Percentiles rank a stretch among this genome's conserved stretches.
These are phyloP conservation scores for Neonectria neomacrospora DNA, from an alignment of 2,329 filamentous ascomycete species.

Conservation along the genomic window DNA sequence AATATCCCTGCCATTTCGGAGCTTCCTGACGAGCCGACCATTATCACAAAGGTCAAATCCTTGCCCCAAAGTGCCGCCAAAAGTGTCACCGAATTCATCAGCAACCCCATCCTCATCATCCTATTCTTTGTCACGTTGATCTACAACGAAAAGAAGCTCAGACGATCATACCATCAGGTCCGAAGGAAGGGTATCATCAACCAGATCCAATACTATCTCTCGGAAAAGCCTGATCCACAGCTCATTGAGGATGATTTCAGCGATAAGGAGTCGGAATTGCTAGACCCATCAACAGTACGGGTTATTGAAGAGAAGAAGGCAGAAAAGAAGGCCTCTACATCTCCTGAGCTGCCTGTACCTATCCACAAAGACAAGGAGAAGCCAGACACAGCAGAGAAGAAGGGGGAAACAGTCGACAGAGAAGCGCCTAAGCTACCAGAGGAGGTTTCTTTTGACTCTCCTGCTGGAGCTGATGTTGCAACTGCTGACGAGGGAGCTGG, in stretches of 20 bases:
- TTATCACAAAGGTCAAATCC: constrained; percentile 62
- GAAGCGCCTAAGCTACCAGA: neutral
- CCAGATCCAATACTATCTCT: constrained; percentile 36
- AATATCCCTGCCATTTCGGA: constrained; percentile 44
- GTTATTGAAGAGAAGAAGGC: constrained; percentile 8
- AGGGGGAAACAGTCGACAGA: constrained; percentile 1
- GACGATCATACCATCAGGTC: constrained; percentile 52
- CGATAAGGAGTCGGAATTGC: constrained; percentile 30
- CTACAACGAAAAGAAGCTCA: constrained; percentile 59
- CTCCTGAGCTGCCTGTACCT: constrained; percentile 21
- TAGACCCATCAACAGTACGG: neutral
- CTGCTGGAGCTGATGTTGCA: neutral
- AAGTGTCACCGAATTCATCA: constrained; percentile 65
- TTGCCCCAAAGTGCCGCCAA: constrained; percentile 62
- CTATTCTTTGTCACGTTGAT: constrained; percentile 56
- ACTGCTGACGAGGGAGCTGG: constrained; percentile 24
- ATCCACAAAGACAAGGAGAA: constrained; percentile 13
- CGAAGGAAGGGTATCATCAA: constrained; percentile 45
- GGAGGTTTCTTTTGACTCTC: neutral
- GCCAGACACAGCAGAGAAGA: constrained; percentile 11
- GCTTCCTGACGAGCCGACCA: constrained; percentile 51
- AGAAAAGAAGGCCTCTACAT: constrained; percentile 5
- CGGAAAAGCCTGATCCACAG: constrained; percentile 11
- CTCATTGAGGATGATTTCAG: constrained; percentile 31
- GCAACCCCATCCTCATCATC: constrained; percentile 64